Evolutionary conservation across 176 grass and related monocot species (phyloP).

Genomic region (Oryza australiensis): DNA sequence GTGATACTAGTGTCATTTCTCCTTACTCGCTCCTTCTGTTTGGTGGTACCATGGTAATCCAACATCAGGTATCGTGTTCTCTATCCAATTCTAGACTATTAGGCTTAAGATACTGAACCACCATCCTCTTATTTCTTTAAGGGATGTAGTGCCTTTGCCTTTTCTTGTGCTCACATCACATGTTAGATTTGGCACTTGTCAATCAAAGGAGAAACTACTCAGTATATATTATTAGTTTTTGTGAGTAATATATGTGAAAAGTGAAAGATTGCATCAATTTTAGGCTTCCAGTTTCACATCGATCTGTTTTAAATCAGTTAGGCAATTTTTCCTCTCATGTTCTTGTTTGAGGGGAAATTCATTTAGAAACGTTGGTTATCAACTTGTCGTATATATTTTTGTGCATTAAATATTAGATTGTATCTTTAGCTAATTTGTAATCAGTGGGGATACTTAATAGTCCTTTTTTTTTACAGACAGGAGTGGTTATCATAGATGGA

Average conservation of each 20-base stretch:
- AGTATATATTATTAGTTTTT: slow-evolving; percentile 7
- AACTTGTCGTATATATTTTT: neutral
- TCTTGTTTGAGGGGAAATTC: neutral
- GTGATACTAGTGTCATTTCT: slow-evolving; percentile 76
- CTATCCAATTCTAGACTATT: slow-evolving; percentile 1
- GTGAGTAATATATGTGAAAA: slow-evolving; percentile 15
- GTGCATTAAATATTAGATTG: neutral
- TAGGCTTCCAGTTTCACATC: slow-evolving; percentile 2
- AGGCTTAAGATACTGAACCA: neutral
- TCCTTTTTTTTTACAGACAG: slow-evolving; percentile 51
- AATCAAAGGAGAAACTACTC: slow-evolving; percentile 10
- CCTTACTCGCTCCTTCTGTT: slow-evolving; percentile 95
- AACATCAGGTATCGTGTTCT: slow-evolving; percentile 76
- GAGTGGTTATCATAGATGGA: slow-evolving; percentile 76
- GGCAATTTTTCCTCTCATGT: neutral
- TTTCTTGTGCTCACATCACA: slow-evolving; percentile 10
- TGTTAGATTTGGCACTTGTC: slow-evolving; percentile 27
- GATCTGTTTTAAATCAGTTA: slow-evolving; percentile 23
- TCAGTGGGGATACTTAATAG: slow-evolving; percentile 25
- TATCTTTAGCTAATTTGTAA: slow-evolving; percentile 10
- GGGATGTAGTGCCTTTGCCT: neutral
- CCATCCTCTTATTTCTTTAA: neutral
- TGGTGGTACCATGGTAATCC: slow-evolving; percentile 83
- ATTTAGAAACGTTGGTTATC: neutral
- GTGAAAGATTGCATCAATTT: neutral